Evolutionary conservation across 768 basidiomycete genomes (phyloP).

Genomic region (Lentinula detonsa): DNA sequence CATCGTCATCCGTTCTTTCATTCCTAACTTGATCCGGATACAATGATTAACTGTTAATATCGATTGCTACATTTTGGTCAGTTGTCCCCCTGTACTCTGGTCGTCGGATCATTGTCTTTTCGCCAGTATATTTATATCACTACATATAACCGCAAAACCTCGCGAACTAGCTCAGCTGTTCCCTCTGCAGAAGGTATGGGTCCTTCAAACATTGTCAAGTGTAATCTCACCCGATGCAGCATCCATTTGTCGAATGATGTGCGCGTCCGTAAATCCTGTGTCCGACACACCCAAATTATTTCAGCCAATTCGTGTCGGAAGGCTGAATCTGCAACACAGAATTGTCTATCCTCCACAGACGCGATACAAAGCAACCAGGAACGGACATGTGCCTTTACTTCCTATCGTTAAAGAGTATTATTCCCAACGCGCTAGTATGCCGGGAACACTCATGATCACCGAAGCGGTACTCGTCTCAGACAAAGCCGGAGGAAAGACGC

Average conservation of each 20-base stretch:
- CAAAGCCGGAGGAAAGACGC: slow-evolving; percentile 34
- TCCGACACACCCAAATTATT: slow-evolving; percentile 24
- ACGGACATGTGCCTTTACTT: slow-evolving; percentile 28
- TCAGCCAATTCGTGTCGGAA: slow-evolving; percentile 39
- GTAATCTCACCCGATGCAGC: background rate
- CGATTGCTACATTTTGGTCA: background rate
- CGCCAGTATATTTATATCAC: too few species aligned
- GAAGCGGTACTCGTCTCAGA: slow-evolving; percentile 45
- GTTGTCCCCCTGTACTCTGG: too few species aligned
- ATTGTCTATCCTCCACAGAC: slow-evolving; percentile 52
- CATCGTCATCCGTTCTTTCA: background rate
- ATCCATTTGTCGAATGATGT: background rate
- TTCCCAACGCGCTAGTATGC: slow-evolving; percentile 33
- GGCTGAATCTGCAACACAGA: slow-evolving; percentile 36
- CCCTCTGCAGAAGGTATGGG: too few species aligned
- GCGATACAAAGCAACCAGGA: slow-evolving; percentile 29
- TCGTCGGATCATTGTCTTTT: too few species aligned
- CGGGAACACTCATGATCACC: slow-evolving; percentile 46
- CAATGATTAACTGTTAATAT: background rate
- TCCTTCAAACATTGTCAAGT: too few species aligned
- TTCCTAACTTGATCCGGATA: background rate
- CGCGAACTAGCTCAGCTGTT: too few species aligned
- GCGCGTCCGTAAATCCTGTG: background rate
- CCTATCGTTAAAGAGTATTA: slow-evolving; percentile 40
- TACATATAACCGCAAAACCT: too few species aligned